Conservation (phyloP, 106 monocot genomes). For the Vanilla planifolia region DNA sequence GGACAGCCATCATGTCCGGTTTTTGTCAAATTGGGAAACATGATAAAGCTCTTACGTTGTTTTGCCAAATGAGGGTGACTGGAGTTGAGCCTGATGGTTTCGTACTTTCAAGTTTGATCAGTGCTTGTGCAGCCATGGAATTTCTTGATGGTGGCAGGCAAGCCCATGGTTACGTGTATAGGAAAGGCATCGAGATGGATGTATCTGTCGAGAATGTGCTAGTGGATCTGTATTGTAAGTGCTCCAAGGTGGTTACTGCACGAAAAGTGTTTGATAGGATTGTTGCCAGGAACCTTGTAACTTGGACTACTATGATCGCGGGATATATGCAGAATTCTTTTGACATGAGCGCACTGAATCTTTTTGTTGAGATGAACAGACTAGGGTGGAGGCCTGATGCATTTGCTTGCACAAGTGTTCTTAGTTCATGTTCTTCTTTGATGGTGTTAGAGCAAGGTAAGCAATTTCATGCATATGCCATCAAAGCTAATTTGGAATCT, state of each 20-base stretch:
- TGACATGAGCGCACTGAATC: conserved; percentile 35
- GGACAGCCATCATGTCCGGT: conserved; percentile 68
- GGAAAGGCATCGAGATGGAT: conserved; percentile 53
- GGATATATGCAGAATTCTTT: conserved; percentile 84
- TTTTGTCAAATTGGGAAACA: conserved; percentile 47
- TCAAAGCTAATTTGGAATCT: conserved; percentile 51
- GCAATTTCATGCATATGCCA: conserved; percentile 60
- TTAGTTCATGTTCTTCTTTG: conserved; percentile 70
- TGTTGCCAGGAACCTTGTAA: conserved; percentile 47
- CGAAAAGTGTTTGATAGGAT: conserved; percentile 56
- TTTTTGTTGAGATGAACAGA: conserved; percentile 53
- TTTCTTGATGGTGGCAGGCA: conserved; percentile 65
- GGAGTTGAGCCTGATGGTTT: conserved; percentile 52
- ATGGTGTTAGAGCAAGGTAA: conserved; percentile 47
- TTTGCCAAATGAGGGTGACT: conserved; percentile 39
- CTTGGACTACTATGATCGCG: conserved; percentile 89
- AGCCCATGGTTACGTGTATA: conserved; percentile 55
- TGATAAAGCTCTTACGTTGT: conserved; percentile 32
- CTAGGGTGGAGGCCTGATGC: conserved; percentile 56
- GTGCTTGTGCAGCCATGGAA: conserved; percentile 47
- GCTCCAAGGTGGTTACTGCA: conserved; percentile 34
- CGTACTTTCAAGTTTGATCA: conserved; percentile 62
- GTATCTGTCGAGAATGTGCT: conserved; percentile 68
- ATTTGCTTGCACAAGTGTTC: conserved; percentile 76
- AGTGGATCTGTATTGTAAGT: conserved; percentile 83